A percentile compares a stretch with the other conserved stretches of the same genome.
Conservation (phyloP, 2,329 filamentous ascomycete species). For the Ophioceras dolichostomum region DNA sequence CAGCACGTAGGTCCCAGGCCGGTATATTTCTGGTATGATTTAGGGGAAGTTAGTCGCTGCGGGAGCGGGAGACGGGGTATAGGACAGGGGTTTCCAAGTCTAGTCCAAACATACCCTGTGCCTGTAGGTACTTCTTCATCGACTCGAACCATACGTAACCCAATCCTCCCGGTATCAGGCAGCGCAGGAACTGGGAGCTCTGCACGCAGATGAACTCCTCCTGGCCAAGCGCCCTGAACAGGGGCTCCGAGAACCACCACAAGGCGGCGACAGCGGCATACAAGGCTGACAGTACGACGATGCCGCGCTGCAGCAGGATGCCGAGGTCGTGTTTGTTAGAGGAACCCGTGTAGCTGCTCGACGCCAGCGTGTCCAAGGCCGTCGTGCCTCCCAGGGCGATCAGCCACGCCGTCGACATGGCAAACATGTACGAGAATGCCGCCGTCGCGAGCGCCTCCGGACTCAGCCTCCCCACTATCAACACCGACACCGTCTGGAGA, state of each 20-base stretch:
- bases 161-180: constrained; percentile 67
- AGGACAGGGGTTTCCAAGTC: no score
- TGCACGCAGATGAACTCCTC: constrained; percentile 65
- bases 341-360: constrained; percentile 70
- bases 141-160: constrained; percentile 83
- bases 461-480: constrained; percentile 69
- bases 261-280: constrained; percentile 62
- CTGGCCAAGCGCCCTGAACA: constrained; percentile 67
- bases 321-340: constrained; percentile 69
- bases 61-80: no score
- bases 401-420: constrained; percentile 79
- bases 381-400: constrained; percentile 78
- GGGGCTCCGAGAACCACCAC: constrained; percentile 62
- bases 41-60: no score
- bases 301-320: constrained; percentile 62
- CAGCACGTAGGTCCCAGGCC: constrained; percentile 70
- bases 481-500: constrained; percentile 68
- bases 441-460: constrained; percentile 70
- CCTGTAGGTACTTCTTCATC: constrained; percentile 80
- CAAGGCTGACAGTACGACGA: constrained; percentile 59
- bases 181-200: constrained; percentile 59
- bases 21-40: constrained; percentile 65
- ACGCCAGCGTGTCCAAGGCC: constrained; percentile 74
- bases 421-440: constrained; percentile 89
- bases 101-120: constrained; percentile 67